phyloP scores from a whole-genome alignment of 164 flowering plant species.

The Magnolia kwangsiensis region DNA sequence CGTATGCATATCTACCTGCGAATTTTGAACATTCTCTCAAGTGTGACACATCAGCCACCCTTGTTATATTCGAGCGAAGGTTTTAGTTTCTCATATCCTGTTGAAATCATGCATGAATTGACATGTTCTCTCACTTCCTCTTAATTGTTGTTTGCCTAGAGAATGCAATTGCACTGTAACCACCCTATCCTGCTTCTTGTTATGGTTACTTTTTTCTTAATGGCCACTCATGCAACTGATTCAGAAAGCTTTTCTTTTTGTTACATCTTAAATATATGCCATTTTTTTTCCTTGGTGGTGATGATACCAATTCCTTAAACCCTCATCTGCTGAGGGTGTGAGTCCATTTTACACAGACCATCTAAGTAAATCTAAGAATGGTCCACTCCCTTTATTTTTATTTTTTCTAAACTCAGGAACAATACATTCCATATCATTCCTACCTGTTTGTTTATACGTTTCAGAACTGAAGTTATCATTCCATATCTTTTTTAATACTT shows the following conservation, averaged over 20 bases:
- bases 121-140: neutral
- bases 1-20: conserved; percentile 89
- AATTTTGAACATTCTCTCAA: conserved; percentile 52
- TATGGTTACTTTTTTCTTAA: neutral
- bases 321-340: too few species aligned
- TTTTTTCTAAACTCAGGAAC: neutral
- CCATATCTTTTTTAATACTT: neutral
- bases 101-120: neutral
- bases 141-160: neutral
- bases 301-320: too few species aligned
- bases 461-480: too few species aligned
- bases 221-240: neutral
- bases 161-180: neutral
- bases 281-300: neutral
- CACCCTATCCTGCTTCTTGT: neutral
- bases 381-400: too few species aligned
- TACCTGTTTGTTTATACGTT: neutral
- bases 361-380: too few species aligned
- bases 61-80: conserved; percentile 85
- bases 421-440: neutral
- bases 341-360: too few species aligned
- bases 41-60: conserved; percentile 61
- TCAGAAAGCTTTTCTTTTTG: neutral
- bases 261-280: neutral
- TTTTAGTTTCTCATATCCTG: conserved; percentile 17